Conservation (phyloP, 78 protist genomes). For the Anaeramoeba ignava region DNA sequence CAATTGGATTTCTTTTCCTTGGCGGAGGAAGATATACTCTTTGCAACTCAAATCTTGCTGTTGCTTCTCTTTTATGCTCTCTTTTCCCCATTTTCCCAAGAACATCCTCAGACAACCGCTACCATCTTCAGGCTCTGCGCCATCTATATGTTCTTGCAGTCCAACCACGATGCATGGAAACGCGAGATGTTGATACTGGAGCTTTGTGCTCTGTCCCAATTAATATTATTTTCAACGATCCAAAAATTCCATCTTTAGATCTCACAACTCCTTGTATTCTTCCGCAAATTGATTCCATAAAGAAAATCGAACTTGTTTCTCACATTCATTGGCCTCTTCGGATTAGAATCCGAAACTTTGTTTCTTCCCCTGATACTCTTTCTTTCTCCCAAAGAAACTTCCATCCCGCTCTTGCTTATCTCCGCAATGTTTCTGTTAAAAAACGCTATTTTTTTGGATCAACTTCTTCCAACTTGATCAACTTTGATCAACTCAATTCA, state of each 20-base stretch:
- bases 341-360: not conserved
- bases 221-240: not conserved
- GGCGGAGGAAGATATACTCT: slow-evolving; percentile 50
- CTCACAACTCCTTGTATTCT: not conserved
- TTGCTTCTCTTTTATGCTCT: slow-evolving; percentile 56
- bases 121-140: slow-evolving; percentile 69
- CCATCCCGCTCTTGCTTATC: too few relatives aligned
- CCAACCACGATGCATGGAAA: slow-evolving; percentile 48
- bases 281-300: not conserved
- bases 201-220: slow-evolving; percentile 13
- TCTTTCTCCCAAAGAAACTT: too few relatives aligned
- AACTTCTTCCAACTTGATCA: too few relatives aligned
- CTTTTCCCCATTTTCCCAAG: slow-evolving; percentile 57
- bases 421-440: too few relatives aligned
- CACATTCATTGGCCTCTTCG: not conserved
- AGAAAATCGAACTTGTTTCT: not conserved
- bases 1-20: slow-evolving; percentile 61
- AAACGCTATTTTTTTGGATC: too few relatives aligned
- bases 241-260: not conserved
- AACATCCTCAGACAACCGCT: slow-evolving; percentile 39
- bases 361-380: too few relatives aligned
- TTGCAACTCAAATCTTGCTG: slow-evolving; percentile 31
- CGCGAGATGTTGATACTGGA: slow-evolving; percentile 48
- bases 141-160: slow-evolving; percentile 64
- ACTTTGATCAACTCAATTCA: too few relatives aligned